Conservation (phyloP, 2,329 filamentous ascomycete genomes). For the Pestalotiopsis sp. region DNA sequence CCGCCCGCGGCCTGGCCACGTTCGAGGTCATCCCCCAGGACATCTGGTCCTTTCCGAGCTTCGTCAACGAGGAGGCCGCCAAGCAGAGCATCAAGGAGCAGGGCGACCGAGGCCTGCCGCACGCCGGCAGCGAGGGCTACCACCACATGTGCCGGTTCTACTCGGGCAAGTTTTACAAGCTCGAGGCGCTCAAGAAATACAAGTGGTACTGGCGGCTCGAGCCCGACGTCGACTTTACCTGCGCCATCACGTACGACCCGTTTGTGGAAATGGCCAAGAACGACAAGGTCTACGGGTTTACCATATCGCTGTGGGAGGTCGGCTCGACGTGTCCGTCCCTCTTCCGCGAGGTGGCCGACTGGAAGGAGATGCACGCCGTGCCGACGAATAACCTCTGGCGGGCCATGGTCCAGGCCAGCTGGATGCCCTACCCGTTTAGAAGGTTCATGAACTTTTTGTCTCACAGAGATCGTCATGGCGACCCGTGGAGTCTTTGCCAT, state of each 20-base stretch:
- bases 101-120: constrained; percentile 34
- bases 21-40: constrained; percentile 44
- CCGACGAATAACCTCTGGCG: constrained; percentile 41
- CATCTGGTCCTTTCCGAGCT: constrained; percentile 44
- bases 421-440: constrained; percentile 44
- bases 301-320: constrained; percentile 46
- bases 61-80: constrained; percentile 32
- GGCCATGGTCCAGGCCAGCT: constrained; percentile 41
- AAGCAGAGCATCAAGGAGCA: constrained; percentile 35
- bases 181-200: constrained; percentile 42
- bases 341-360: constrained; percentile 43
- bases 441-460: constrained; percentile 37
- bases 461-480: constrained; percentile 40
- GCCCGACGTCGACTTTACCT: constrained; percentile 46
- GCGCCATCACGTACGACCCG: constrained; percentile 50
- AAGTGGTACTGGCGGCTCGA: constrained; percentile 52
- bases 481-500: constrained; percentile 47
- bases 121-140: constrained; percentile 42
- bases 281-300: constrained; percentile 47
- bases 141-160: constrained; percentile 47
- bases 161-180: constrained; percentile 47
- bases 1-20: constrained; percentile 36
- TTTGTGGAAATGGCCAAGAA: constrained; percentile 47
- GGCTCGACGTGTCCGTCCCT: constrained; percentile 43
- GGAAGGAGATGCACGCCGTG: constrained; percentile 39